phyloP scores from a whole-genome alignment of 805 yeast genomes.

The Myxozyma melibiosi region DNA sequence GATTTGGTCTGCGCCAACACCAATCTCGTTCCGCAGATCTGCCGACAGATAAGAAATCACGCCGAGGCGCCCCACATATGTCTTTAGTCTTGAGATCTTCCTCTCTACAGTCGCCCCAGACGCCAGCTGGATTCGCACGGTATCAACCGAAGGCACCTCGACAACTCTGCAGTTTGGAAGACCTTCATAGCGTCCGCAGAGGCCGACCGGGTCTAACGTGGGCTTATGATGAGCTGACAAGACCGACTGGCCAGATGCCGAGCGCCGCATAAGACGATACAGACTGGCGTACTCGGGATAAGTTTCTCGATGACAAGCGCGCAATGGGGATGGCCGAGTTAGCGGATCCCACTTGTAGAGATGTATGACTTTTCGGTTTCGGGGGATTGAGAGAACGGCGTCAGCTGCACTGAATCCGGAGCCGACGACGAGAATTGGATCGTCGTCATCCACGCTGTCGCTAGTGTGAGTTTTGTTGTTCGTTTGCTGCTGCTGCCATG shows the following conservation, averaged over 20 bases:
- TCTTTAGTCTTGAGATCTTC: conserved; percentile 25
- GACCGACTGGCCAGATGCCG: conserved; percentile 10
- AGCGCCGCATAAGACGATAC: conserved; percentile 36
- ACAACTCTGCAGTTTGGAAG: conserved; percentile 21
- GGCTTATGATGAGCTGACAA: background rate
- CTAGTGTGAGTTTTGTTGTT: background rate
- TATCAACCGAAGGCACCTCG: conserved; percentile 1
- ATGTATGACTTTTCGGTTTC: conserved; percentile 31
- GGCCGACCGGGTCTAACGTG: conserved; percentile 7
- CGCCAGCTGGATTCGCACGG: conserved; percentile 3
- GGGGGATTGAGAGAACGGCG: conserved; percentile 33
- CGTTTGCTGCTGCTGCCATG: conserved; percentile 1
- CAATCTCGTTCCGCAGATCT: conserved; percentile 29
- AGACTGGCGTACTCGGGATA: conserved; percentile 42
- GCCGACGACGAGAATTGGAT: conserved; percentile 37
- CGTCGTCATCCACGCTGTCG: background rate
- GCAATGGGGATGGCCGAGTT: conserved; percentile 36
- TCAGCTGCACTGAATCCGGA: conserved; percentile 45
- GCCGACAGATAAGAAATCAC: conserved; percentile 36
- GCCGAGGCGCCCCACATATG: conserved; percentile 41
- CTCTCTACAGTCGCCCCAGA: conserved; percentile 10
- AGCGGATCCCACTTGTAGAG: conserved; percentile 38
- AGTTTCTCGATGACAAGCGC: conserved; percentile 38
- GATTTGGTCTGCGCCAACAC: conserved; percentile 22
- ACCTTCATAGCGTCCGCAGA: conserved; percentile 27